Evolutionary conservation across 805 yeast genomes (phyloP).

Genomic region (Lachancea sp.): DNA sequence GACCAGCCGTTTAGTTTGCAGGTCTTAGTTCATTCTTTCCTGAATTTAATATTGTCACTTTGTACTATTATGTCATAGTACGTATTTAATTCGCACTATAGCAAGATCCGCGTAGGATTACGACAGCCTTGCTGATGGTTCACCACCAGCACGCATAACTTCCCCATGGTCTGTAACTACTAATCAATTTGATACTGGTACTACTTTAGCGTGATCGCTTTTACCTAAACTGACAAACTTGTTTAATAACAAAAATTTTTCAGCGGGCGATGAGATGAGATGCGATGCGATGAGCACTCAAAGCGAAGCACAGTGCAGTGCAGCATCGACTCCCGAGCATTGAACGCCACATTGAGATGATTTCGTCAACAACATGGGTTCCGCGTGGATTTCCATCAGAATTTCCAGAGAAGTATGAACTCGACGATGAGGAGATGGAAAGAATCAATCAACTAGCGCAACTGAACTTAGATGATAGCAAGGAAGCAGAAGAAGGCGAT

Average conservation of each 20-base stretch:
- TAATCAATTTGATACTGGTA: too few relatives aligned
- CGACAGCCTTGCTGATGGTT: too few relatives aligned
- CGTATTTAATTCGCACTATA: too few relatives aligned
- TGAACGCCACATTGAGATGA: slow-evolving; percentile 42
- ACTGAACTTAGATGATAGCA: slow-evolving; percentile 72
- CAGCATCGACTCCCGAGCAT: neutral
- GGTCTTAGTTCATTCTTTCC: too few relatives aligned
- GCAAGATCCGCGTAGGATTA: too few relatives aligned
- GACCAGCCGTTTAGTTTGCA: too few relatives aligned
- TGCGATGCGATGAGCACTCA: slow-evolving; percentile 4
- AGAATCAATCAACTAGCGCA: slow-evolving; percentile 82
- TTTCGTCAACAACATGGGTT: slow-evolving; percentile 91
- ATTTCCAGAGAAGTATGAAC: slow-evolving; percentile 80
- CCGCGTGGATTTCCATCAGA: slow-evolving; percentile 94
- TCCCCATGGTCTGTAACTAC: too few relatives aligned
- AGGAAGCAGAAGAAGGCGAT: slow-evolving; percentile 41
- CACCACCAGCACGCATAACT: too few relatives aligned
- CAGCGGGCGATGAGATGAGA: slow-evolving; percentile 18
- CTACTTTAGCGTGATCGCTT: neutral
- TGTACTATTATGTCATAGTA: too few relatives aligned
- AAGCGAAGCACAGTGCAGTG: neutral
- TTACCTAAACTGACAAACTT: neutral
- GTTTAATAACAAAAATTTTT: slow-evolving; percentile 6
- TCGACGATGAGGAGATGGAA: slow-evolving; percentile 88
- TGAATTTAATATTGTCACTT: too few relatives aligned